A percentile compares a stretch with the other conserved stretches of the same genome.
phyloP scores from a whole-genome alignment of 805 yeast species.

The Zygosaccharomyces kombuchaensis region DNA sequence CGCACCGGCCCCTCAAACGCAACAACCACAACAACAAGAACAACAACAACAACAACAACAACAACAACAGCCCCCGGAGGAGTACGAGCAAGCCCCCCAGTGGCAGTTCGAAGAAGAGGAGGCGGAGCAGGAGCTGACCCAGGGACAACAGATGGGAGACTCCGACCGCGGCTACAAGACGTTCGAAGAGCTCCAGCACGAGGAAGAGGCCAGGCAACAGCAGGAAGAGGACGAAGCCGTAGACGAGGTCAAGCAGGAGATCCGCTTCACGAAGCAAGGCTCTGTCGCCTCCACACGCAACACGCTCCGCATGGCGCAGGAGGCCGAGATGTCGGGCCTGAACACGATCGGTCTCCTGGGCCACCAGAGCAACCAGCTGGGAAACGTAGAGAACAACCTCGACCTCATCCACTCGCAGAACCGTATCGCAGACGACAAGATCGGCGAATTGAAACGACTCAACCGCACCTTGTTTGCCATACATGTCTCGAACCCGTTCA shows the following conservation, averaged over 20 bases:
- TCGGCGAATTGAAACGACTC: constrained; percentile 69
- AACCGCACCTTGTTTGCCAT: constrained; percentile 81
- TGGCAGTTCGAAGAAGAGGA: constrained; percentile 26
- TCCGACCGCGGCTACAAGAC: constrained; percentile 39
- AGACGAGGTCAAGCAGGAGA: constrained; percentile 77
- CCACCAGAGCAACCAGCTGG: constrained; percentile 83
- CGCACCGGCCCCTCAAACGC: constrained; percentile 18
- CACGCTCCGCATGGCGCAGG: constrained; percentile 65
- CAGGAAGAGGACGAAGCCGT: constrained; percentile 81
- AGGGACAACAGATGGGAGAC: constrained; percentile 58
- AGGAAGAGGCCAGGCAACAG: constrained; percentile 37
- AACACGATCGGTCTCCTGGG: constrained; percentile 91
- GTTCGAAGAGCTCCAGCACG: constrained; percentile 35
- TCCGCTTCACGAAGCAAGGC: constrained; percentile 79
- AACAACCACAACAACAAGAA: constrained; percentile 12
- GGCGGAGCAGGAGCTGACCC: constrained; percentile 12
- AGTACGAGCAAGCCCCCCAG: constrained; percentile 11
- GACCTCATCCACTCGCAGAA: constrained; percentile 78
- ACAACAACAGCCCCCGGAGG: constrained; percentile 20
- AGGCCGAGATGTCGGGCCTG: constrained; percentile 68
- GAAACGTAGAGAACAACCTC: constrained; percentile 72
- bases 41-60: constrained; percentile 21
- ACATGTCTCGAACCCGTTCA: constrained; percentile 81
- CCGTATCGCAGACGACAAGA: constrained; percentile 75
- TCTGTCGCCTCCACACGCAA: constrained; percentile 82